Evolutionary conservation across 1,284 basidiomycete genomes (phyloP).

Genomic region (Hemileia vastatrix): DNA sequence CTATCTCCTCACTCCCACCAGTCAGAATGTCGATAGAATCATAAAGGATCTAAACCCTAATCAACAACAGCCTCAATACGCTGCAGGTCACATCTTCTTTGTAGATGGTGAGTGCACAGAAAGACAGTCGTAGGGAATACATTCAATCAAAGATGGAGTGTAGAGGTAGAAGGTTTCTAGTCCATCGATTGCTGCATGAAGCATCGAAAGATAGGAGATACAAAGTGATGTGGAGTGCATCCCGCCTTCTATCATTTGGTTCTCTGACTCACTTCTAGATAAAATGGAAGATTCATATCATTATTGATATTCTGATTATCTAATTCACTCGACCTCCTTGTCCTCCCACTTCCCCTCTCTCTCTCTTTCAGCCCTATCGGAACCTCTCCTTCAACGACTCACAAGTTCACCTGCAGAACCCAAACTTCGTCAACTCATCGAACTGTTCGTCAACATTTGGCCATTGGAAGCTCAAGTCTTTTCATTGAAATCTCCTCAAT

Average conservation of each 20-base stretch:
- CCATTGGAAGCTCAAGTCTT: conserved; percentile 76
- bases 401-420: conserved; percentile 39
- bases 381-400: conserved; percentile 36
- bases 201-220: too few relatives aligned
- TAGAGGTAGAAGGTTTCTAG: too few relatives aligned
- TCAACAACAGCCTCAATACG: conserved; percentile 57
- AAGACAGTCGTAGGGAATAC: conserved; percentile 4
- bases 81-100: conserved; percentile 84
- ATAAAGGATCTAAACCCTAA: conserved; percentile 63
- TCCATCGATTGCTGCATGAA: too few relatives aligned
- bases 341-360: neutral
- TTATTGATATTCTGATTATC: neutral
- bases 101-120: conserved; percentile 61
- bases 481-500: conserved; percentile 60
- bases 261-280: too few relatives aligned
- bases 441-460: conserved; percentile 41
- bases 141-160: too few relatives aligned
- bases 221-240: too few relatives aligned
- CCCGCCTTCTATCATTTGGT: too few relatives aligned
- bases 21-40: conserved; percentile 82
- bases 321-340: neutral
- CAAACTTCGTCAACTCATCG: conserved; percentile 37
- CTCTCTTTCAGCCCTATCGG: conserved; percentile 28
- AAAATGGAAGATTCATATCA: too few relatives aligned
- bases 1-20: conserved; percentile 88